Conservation (phyloP, 345 rosid species). For the Excoecaria agallocha region DNA sequence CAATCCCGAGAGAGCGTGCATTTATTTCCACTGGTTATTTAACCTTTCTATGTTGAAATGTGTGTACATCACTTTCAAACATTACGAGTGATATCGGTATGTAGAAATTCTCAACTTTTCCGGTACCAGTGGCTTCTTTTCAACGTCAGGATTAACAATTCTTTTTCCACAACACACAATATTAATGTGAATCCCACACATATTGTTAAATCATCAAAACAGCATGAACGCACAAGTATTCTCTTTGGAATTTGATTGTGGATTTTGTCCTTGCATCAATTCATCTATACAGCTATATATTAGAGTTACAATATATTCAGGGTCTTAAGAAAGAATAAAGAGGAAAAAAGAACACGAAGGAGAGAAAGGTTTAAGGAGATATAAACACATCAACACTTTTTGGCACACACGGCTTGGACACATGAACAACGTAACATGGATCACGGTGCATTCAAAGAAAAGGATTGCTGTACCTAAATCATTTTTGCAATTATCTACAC, state of each 20-base stretch:
- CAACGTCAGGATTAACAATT: not conserved
- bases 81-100: not conserved
- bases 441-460: conserved; percentile 21
- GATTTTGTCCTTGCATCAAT: conserved; percentile 29
- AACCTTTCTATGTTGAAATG: not conserved
- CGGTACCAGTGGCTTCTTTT: too few relatives aligned
- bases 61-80: conserved; percentile 12
- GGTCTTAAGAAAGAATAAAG: conserved; percentile 3
- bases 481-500: conserved; percentile 28
- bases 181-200: not conserved
- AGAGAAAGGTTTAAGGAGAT: conserved; percentile 7
- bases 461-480: conserved; percentile 44
- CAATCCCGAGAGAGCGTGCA: not conserved
- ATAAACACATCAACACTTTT: conserved; percentile 13
- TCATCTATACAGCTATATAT: conserved; percentile 35
- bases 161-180: not conserved
- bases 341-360: conserved; percentile 2
- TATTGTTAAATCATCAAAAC: not conserved
- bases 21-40: not conserved
- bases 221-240: conserved; percentile 14
- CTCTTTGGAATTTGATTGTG: conserved; percentile 25
- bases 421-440: conserved; percentile 25
- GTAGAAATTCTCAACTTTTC: not conserved
- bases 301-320: conserved; percentile 23
- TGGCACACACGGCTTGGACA: conserved; percentile 15